Base-by-base conservation (phyloP, 2,329 filamentous ascomycete species). In the Verticillium klebahnii region DNA sequence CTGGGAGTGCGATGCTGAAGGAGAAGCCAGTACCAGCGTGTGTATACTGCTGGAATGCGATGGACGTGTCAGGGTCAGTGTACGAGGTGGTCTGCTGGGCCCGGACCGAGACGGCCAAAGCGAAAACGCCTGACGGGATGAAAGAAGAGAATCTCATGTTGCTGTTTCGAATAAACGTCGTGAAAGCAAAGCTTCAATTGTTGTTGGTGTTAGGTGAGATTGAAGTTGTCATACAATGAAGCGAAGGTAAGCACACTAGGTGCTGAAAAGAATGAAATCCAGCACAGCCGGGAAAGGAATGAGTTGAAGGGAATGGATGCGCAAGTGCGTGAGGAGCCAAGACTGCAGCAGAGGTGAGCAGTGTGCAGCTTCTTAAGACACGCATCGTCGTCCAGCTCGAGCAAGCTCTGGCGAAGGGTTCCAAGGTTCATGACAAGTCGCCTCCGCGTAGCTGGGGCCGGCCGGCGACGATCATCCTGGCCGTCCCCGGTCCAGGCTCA, bases 11-110 rank as follows among this genome's bases (percentile, higher is more conserved):
- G 2, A 64, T 17, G 9, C 63, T 8, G 25, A 64, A 63, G 14
- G 61, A 40, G 36, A 63, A 64, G 40, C 63, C 63, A 1, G 58
- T 59, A 14, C 34, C 34, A 2, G 39, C 61, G 2, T 64, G 61
- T 17, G 50, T 40, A 29, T 64, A 61, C 15, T 59, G 59, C 40
- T 64, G 63, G 59, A 64, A 63, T 17, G 40, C 63, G 54, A 64
- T 64, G 7, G 25, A 59, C 29, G 63, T 59, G 45, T 59, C n/a
- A 17, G 63, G n/a, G 32, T 64, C 63, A 8, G 60, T 57, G 23
- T 61, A 63, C 6, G 63, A 50, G 8, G 61, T 32, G 25, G 63
- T 64, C 40, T 64, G 63, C 59, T 64, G 63, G 32, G 63, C 63
- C 29, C 50, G 40, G 40, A 57, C 57, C 23, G 61, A 59, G 32